A percentile compares a stretch with the other conserved stretches of the same genome.
These are phyloP conservation scores for Vigna angularis DNA, from an alignment of 306 rosid genomes.

Conservation along the genomic window DNA sequence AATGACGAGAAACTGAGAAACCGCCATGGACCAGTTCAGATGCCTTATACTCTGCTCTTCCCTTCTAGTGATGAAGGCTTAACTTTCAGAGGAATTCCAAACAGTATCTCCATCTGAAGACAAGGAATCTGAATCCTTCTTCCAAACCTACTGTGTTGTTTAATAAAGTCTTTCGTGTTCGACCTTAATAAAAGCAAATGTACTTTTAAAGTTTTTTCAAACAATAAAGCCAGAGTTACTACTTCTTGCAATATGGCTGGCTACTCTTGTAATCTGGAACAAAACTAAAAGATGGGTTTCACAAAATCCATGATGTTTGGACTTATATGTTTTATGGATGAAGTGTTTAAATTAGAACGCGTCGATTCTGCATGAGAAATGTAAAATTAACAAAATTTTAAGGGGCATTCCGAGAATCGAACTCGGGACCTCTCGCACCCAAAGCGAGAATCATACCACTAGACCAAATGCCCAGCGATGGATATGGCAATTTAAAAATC, in stretches of 20 bases:
- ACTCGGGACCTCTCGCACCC: too few relatives aligned
- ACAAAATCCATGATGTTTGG: neutral
- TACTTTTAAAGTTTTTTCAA: conserved; percentile 1
- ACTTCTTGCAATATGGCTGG: neutral
- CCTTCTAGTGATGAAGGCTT: conserved; percentile 67
- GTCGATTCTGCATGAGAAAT: too few relatives aligned
- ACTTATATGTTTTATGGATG: too few relatives aligned
- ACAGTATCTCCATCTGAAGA: conserved; percentile 38
- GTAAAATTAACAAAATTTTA: too few relatives aligned
- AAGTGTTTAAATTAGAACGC: too few relatives aligned
- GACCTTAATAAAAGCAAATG: conserved; percentile 9
- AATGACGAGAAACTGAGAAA: conserved; percentile 53
- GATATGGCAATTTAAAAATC: too few relatives aligned
- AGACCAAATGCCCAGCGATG: too few relatives aligned
- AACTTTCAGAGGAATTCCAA: conserved; percentile 76
- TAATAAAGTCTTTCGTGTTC: conserved; percentile 19
- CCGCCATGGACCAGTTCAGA: conserved; percentile 64
- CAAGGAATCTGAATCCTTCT: conserved; percentile 12
- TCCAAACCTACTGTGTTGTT: neutral
- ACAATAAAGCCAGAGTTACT: neutral
- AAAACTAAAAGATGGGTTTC: neutral
- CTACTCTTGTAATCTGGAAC: too few relatives aligned
- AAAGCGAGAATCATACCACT: too few relatives aligned
- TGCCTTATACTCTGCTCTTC: conserved; percentile 70
- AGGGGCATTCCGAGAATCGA: too few relatives aligned